Percentiles rank a stretch among this genome's conserved stretches.
These are phyloP conservation scores for Aspergillus arachidicola DNA, from an alignment of 2,329 filamentous ascomycete species.

Conservation along the genomic window DNA sequence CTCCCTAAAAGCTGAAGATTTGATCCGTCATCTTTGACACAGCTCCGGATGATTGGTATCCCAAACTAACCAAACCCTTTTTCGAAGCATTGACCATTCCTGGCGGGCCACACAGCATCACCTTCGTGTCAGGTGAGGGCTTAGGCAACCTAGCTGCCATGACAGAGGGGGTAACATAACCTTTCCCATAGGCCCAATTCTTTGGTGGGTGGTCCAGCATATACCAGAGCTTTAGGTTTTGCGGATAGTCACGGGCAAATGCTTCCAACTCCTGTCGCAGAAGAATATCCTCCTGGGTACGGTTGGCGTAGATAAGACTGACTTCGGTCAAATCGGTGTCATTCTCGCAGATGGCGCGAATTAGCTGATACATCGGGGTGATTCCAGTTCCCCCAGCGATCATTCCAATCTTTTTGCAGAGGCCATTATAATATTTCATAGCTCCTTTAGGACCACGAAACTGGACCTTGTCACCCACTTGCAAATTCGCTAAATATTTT, in stretches of 20 bases:
- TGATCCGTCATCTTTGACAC: constrained; percentile 57
- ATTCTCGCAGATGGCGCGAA: constrained; percentile 65
- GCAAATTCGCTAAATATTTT: constrained; percentile 31
- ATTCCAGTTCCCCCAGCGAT: constrained; percentile 44
- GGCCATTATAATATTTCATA: constrained; percentile 31
- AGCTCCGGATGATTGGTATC: constrained; percentile 54
- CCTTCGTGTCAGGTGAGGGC: constrained; percentile 51
- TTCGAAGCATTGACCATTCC: constrained; percentile 62
- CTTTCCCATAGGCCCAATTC: constrained; percentile 52
- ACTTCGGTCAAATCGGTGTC: constrained; percentile 59
- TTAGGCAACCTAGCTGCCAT: constrained; percentile 54
- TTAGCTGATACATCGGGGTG: constrained; percentile 63
- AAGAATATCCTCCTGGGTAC: constrained; percentile 61
- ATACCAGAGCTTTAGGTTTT: constrained; percentile 60
- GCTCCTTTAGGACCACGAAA: constrained; percentile 42
- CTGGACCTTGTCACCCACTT: constrained; percentile 35
- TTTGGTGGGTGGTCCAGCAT: constrained; percentile 53
- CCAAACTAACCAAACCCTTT: constrained; percentile 52
- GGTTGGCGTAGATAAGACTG: constrained; percentile 62
- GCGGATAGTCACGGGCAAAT: constrained; percentile 54
- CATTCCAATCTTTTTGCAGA: constrained; percentile 39
- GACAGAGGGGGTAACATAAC: constrained; percentile 56
- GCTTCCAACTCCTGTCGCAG: constrained; percentile 58
- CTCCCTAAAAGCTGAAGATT: constrained; percentile 54
- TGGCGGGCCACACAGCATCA: constrained; percentile 64